Conservation (phyloP, 768 basidiomycete genomes). For the Bullera alba region DNA sequence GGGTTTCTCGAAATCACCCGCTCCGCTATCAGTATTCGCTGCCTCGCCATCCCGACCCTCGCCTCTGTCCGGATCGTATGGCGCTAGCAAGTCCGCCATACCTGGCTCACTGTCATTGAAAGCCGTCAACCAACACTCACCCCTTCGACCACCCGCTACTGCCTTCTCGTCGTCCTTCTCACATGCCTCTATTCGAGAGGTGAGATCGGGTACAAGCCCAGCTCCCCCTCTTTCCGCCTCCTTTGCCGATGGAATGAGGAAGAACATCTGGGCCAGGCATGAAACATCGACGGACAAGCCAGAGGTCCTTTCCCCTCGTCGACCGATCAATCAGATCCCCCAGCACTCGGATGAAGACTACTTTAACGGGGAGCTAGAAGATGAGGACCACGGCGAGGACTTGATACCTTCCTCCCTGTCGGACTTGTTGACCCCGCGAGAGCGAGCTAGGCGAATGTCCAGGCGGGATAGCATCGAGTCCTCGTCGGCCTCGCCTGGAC, state of each 20-base stretch:
- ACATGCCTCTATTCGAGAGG: slow-evolving; percentile 10
- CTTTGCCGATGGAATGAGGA: slow-evolving; percentile 26
- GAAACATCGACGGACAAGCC: slow-evolving; percentile 22
- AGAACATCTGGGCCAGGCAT: slow-evolving; percentile 32
- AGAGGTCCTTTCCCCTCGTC: slow-evolving; percentile 17
- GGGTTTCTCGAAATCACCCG: slow-evolving; percentile 21
- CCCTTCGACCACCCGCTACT: slow-evolving; percentile 25
- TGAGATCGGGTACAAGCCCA: slow-evolving; percentile 1
- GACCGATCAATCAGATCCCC: slow-evolving; percentile 16
- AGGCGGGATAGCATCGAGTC: slow-evolving; percentile 40
- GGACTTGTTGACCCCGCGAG: slow-evolving; percentile 82
- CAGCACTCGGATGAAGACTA: slow-evolving; percentile 25
- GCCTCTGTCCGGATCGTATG: slow-evolving; percentile 48
- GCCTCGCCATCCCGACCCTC: slow-evolving; percentile 43
- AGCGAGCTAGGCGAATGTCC: slow-evolving; percentile 67
- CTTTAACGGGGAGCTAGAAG: slow-evolving; percentile 53
- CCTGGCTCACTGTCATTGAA: slow-evolving; percentile 39
- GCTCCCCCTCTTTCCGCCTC: slow-evolving; percentile 33
- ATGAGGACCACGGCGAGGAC: slow-evolving; percentile 61
- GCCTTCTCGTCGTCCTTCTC: slow-evolving; percentile 35
- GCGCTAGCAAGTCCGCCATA: slow-evolving; percentile 30
- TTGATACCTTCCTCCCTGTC: slow-evolving; percentile 81
- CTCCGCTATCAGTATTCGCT: slow-evolving; percentile 21
- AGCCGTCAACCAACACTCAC: slow-evolving; percentile 17
- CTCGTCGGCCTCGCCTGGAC: slow-evolving; percentile 7